These are phyloP conservation scores for Bacidia gigantensis DNA, from an alignment of 495 filamentous ascomycete genomes.

Conservation along the genomic window DNA sequence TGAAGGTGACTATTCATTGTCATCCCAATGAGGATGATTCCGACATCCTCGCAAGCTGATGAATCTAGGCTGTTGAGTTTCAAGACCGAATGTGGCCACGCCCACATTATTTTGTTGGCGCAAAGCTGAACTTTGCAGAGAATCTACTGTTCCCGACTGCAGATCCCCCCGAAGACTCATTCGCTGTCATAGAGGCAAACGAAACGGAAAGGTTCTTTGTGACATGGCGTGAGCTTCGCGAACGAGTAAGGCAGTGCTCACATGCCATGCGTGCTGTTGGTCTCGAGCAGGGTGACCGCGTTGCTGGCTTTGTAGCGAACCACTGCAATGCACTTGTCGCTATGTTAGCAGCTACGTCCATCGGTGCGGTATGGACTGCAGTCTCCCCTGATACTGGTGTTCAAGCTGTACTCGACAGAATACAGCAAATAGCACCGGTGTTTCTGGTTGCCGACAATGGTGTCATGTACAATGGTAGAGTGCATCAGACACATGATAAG, in stretches of 20 bases:
- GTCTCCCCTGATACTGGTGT: constrained; percentile 76
- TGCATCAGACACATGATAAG: constrained; percentile 58
- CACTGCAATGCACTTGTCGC: constrained; percentile 73
- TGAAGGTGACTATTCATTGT: constrained; percentile 29
- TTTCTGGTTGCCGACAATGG: constrained; percentile 77
- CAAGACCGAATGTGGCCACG: constrained; percentile 55
- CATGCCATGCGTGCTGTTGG: constrained; percentile 51
- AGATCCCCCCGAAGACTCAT: constrained; percentile 39
- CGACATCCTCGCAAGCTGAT: neutral
- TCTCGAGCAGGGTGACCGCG: constrained; percentile 51
- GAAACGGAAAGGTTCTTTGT: constrained; percentile 53
- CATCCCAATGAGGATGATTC: neutral
- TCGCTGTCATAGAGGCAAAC: constrained; percentile 61
- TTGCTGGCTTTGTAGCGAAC: constrained; percentile 81
- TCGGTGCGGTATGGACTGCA: constrained; percentile 85
- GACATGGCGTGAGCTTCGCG: constrained; percentile 70
- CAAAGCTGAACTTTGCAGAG: constrained; percentile 78
- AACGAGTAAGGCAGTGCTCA: constrained; percentile 60
- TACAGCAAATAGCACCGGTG: constrained; percentile 68
- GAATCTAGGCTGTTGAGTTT: constrained; percentile 11
- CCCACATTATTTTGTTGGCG: constrained; percentile 68
- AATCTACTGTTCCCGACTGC: constrained; percentile 70
- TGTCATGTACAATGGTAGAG: constrained; percentile 76
- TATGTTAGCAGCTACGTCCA: constrained; percentile 64
- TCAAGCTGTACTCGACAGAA: constrained; percentile 64